Evolutionary conservation across 495 filamentous ascomycete genomes (phyloP), one percentile per base, ranked within the genome.

Genomic region (Hypoxylon perforatum): DNA sequence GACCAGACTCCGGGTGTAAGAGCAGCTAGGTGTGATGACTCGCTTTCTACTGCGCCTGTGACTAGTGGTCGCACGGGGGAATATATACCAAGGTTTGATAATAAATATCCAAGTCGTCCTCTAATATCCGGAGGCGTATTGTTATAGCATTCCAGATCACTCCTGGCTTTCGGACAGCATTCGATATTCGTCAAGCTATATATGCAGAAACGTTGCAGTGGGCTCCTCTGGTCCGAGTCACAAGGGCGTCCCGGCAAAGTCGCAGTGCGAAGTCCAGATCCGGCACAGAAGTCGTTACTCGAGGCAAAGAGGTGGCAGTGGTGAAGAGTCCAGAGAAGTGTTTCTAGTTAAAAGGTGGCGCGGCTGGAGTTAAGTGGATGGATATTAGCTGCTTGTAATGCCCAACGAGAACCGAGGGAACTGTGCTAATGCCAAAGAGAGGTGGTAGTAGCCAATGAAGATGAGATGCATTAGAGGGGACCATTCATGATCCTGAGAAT

Each of bases 401-500:
- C 65, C 77, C 65, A 73, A 67, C 58, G 74, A 53, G 67, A 69
- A 57, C 62, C 63, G 53, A 63, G 57, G 65, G 61, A 58, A 19
- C 72, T 70, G 58, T 74, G 65, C 61, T 65, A 74, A 75, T 71
- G 56, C 65, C 72, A 61, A 66, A 70, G 72, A 65, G 47, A 49
- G 67, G 63, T 69, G 70, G 61, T 71, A 57, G 62, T 67, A 65
- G 77, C 65, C 73, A 73, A 76, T 77, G 69, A 65, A 67, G 73
- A 73, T 75, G 73, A 60, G 71, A 69, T 69, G 74, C 71, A 74
- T 65, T 65, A 70, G 63, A 73, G 58, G 65, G 69, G 70, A 75
- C 77, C 80, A 82, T 71, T 80, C 72, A 78, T 67, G 52, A 72
- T 70, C 69, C 70, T 71, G 56, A 66, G 55, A 59, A 62, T 51